A percentile compares a stretch with the other conserved stretches of the same genome.
Conservation (phyloP, 495 filamentous ascomycete genomes). For the Thermothielavioides terrestris region DNA sequence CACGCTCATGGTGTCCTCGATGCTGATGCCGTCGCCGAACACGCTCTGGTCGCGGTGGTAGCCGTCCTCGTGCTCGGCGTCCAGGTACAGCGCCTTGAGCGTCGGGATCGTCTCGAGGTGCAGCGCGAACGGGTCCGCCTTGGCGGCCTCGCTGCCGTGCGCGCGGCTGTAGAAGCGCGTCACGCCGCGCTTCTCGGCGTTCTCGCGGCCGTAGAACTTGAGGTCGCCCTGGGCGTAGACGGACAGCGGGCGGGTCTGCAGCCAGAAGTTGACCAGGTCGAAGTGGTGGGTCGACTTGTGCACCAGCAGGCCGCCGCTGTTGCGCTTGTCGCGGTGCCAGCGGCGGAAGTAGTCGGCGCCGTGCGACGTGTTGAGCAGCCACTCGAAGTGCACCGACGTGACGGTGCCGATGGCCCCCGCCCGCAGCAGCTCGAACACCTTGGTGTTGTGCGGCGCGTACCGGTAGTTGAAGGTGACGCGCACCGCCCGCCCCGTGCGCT, state of each 20-base stretch:
- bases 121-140: constrained; percentile 42
- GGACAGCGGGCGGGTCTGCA: constrained; percentile 34
- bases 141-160: constrained; percentile 28
- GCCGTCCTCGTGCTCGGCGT: constrained; percentile 51
- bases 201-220: constrained; percentile 40
- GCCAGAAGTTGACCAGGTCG: constrained; percentile 45
- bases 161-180: constrained; percentile 34
- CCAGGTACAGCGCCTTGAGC: constrained; percentile 47
- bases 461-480: constrained; percentile 46
- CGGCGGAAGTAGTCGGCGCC: constrained; percentile 54
- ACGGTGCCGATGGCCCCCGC: constrained; percentile 45
- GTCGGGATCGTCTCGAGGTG: constrained; percentile 41
- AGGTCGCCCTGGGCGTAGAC: constrained; percentile 41
- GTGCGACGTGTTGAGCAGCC: constrained; percentile 51
- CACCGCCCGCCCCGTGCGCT: constrained; percentile 28
- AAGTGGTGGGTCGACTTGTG: constrained; percentile 47
- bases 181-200: constrained; percentile 34
- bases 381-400: constrained; percentile 51
- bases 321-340: constrained; percentile 52
- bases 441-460: constrained; percentile 45
- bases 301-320: constrained; percentile 46
- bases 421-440: constrained; percentile 39
- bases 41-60: constrained; percentile 52
- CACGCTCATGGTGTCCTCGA: constrained; percentile 53
- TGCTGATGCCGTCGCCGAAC: constrained; percentile 51